phyloP scores from a whole-genome alignment of 2,329 filamentous ascomycete genomes.

The Penicillium sp. region DNA sequence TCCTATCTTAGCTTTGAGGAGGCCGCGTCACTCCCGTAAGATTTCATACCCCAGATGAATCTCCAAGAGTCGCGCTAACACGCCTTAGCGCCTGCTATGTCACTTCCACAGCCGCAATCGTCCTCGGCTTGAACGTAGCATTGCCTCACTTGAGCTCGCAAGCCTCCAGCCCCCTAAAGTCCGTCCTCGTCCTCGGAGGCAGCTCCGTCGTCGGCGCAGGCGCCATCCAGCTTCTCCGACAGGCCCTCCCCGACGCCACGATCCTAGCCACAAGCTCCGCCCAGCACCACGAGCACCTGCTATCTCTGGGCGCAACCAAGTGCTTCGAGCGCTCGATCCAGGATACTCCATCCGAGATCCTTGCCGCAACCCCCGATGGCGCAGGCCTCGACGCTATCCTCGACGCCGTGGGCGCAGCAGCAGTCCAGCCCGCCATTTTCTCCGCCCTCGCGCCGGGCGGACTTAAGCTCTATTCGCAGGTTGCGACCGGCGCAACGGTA shows the following conservation, averaged over 20 bases:
- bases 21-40: constrained; percentile 4
- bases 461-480: neutral
- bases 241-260: neutral
- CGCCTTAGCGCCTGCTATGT: neutral
- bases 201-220: neutral
- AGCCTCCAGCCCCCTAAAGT: neutral
- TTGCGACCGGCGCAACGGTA: neutral
- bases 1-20: neutral
- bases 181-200: neutral
- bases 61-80: neutral
- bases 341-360: neutral
- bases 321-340: neutral
- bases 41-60: neutral
- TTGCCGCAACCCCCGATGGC: neutral
- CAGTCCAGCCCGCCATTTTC: neutral
- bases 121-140: neutral
- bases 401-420: neutral
- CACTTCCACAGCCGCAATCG: neutral
- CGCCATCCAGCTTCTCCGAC: neutral
- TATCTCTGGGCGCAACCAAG: neutral
- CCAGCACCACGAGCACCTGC: neutral
- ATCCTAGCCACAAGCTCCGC: neutral
- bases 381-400: constrained; percentile 1
- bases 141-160: neutral
- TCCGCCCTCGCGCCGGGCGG: neutral